These are phyloP conservation scores for Fagopyrum esculentum DNA, from an alignment of 148 eudicot species.

Conservation along the genomic window DNA sequence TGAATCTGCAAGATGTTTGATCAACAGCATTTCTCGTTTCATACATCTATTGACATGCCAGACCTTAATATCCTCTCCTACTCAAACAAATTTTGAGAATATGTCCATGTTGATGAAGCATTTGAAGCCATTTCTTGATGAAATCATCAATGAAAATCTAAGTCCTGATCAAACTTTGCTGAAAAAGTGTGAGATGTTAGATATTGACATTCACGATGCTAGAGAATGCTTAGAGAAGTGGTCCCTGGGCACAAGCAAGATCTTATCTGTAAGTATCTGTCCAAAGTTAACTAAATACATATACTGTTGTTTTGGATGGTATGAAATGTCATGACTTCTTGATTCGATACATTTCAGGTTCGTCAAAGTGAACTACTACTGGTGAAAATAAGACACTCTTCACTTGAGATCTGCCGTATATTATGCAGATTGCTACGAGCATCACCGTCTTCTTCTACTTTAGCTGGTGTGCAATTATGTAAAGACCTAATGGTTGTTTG, in stretches of 20 bases:
- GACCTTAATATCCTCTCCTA: slow-evolving; percentile 45
- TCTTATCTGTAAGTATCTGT: slow-evolving; percentile 56
- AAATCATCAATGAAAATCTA: slow-evolving; percentile 37
- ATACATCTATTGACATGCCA: slow-evolving; percentile 77
- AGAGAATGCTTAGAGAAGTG: slow-evolving; percentile 75
- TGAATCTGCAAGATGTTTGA: slow-evolving; percentile 52
- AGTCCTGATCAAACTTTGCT: slow-evolving; percentile 41
- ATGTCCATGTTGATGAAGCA: slow-evolving; percentile 52
- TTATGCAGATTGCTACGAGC: slow-evolving; percentile 51
- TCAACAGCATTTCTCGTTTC: slow-evolving; percentile 81
- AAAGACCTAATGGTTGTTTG: slow-evolving; percentile 35
- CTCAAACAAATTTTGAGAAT: slow-evolving; percentile 39
- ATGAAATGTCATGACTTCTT: neutral
- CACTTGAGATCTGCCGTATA: slow-evolving; percentile 47
- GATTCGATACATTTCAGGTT: slow-evolving; percentile 39
- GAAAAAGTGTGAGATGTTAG: slow-evolving; percentile 66
- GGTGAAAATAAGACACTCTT: slow-evolving; percentile 45
- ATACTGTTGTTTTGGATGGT: too few relatives aligned
- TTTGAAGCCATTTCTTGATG: slow-evolving; percentile 63
- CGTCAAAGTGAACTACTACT: slow-evolving; percentile 54
- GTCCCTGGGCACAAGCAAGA: slow-evolving; percentile 62
- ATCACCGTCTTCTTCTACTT: slow-evolving; percentile 42
- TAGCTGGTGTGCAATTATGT: slow-evolving; percentile 60
- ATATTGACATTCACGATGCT: slow-evolving; percentile 61
- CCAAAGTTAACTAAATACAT: neutral